phyloP scores from a whole-genome alignment of 106 monocot genomes.

The Agapanthus africanus region DNA sequence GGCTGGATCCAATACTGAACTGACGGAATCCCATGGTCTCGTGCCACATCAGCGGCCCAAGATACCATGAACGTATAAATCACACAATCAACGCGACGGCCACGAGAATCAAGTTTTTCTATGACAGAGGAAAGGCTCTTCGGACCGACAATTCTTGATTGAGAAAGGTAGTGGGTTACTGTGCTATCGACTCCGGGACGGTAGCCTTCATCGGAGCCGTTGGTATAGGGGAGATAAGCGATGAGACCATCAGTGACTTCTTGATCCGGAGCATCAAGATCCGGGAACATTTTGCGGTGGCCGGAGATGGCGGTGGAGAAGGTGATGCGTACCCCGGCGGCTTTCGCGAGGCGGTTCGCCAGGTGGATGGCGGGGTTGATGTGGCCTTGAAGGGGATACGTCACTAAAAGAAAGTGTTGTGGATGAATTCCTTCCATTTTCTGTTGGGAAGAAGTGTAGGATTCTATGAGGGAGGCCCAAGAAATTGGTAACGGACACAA shows the following conservation, averaged over 20 bases:
- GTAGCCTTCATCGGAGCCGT: not conserved
- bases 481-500: too few relatives aligned
- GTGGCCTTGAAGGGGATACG: constrained; percentile 10
- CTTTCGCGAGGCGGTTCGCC: constrained; percentile 3
- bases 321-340: not conserved
- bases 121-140: constrained; percentile 15
- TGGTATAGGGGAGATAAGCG: not conserved
- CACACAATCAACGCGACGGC: constrained; percentile 33
- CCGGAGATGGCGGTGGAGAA: not conserved
- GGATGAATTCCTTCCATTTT: too few relatives aligned
- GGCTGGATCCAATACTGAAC: constrained; percentile 62
- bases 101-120: constrained; percentile 7
- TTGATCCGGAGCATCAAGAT: not conserved
- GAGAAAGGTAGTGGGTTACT: not conserved
- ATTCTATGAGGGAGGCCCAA: too few relatives aligned
- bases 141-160: not conserved
- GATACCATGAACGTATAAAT: constrained; percentile 36
- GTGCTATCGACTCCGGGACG: not conserved
- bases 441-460: too few relatives aligned
- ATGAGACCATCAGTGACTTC: not conserved
- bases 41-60: constrained; percentile 42
- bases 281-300: not conserved
- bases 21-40: constrained; percentile 20
- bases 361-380: constrained; percentile 10
- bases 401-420: constrained; percentile 12